Evolutionary conservation across 768 basidiomycete genomes (phyloP).

Genomic region (Mycena kentingensis): DNA sequence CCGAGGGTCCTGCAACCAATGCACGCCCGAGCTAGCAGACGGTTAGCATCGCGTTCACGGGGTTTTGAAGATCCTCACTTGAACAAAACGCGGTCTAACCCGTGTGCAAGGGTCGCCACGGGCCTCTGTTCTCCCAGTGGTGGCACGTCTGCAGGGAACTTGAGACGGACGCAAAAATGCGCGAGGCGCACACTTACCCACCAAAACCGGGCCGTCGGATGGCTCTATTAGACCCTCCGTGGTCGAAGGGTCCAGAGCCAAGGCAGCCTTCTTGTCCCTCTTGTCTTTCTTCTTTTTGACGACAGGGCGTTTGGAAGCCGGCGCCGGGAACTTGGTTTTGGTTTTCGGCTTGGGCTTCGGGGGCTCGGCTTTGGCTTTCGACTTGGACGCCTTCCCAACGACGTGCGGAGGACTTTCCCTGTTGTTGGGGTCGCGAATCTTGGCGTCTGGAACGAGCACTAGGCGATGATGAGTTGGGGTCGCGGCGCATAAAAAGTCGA

Average conservation of each 20-base stretch:
- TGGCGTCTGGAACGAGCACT: conserved; percentile 10
- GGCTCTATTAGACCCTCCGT: conserved; percentile 39
- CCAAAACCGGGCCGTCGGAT: conserved; percentile 13
- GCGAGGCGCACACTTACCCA: conserved; percentile 11
- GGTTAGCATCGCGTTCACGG: conserved; percentile 3
- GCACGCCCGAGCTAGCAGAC: conserved; percentile 73
- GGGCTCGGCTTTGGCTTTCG: background rate
- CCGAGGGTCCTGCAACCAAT: conserved; percentile 85
- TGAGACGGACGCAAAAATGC: background rate
- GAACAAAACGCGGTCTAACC: conserved; percentile 74
- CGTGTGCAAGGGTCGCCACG: conserved; percentile 64
- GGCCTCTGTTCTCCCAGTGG: conserved; percentile 49
- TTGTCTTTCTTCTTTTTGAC: background rate
- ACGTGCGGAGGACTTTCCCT: conserved; percentile 16
- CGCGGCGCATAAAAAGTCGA: background rate
- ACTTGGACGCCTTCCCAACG: background rate
- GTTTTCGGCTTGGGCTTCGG: background rate
- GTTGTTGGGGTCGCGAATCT: background rate
- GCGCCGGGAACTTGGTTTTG: background rate
- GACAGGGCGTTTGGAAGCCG: conserved; percentile 16
- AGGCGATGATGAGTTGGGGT: background rate
- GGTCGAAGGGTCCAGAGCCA: conserved; percentile 27
- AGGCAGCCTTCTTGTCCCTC: background rate
- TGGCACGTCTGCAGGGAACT: conserved; percentile 40
- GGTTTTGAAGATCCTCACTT: conserved; percentile 44